These are phyloP conservation scores for Arachis hypogaea DNA, from an alignment of 306 rosid species.

Conservation along the genomic window DNA sequence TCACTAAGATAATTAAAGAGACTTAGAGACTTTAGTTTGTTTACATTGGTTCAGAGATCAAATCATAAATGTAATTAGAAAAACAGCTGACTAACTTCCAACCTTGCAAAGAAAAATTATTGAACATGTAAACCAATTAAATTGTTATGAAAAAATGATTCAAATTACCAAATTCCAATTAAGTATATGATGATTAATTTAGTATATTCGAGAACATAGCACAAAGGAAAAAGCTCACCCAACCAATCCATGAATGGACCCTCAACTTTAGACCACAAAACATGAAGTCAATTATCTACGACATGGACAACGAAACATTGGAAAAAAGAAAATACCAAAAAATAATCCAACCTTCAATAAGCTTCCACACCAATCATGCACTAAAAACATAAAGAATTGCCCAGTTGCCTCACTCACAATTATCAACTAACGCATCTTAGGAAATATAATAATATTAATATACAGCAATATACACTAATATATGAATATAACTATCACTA, in stretches of 20 bases:
- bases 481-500: no score
- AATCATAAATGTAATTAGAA: neutral
- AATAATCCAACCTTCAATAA: neutral
- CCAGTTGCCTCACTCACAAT: neutral
- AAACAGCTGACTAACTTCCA: neutral
- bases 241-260: conserved; percentile 19
- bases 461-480: no score
- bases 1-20: neutral
- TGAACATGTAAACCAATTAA: no score
- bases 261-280: neutral
- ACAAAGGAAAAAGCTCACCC: conserved; percentile 10
- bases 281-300: neutral
- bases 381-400: neutral
- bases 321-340: neutral
- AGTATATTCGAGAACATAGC: conserved; percentile 17
- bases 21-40: neutral
- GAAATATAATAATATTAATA: no score
- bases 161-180: neutral
- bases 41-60: conserved; percentile 8
- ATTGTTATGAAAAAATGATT: conserved; percentile 6
- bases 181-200: neutral
- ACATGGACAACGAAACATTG: neutral
- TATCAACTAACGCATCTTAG: no score
- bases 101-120: neutral
- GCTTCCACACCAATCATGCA: conserved; percentile 22